phyloP scores from a whole-genome alignment of 2,329 filamentous ascomycete species.

The Graphilbum fragrans region DNA sequence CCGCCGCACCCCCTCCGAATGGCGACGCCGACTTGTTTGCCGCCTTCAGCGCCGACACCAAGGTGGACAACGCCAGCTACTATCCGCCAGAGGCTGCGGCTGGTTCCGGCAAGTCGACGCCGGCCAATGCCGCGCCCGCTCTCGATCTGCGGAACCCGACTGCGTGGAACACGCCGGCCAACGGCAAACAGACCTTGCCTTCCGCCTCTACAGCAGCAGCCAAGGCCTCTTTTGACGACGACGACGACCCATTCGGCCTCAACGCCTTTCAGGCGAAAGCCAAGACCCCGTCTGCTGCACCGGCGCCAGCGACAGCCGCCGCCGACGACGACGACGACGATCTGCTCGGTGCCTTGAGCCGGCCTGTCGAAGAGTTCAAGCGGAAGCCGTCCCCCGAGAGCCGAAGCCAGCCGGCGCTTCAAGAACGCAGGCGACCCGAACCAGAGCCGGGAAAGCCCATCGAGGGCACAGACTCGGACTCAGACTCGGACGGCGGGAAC shows the following conservation, averaged over 20 bases:
- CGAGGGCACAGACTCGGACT: constrained; percentile 35
- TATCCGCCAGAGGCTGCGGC: constrained; percentile 43
- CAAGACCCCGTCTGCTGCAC: constrained; percentile 13
- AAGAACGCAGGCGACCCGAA: constrained; percentile 19
- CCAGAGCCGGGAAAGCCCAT: constrained; percentile 44
- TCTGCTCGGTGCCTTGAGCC: constrained; percentile 51
- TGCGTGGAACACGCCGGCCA: constrained; percentile 40
- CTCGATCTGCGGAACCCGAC: constrained; percentile 41
- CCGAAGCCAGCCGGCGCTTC: constrained; percentile 7
- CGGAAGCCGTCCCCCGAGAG: constrained; percentile 26
- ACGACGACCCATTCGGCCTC: constrained; percentile 84
- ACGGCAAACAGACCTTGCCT: too few relatives aligned
- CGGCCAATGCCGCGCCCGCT: constrained; percentile 22
- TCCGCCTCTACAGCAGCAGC: constrained; percentile 13
- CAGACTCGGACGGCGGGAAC: constrained; percentile 25
- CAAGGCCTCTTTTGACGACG: constrained; percentile 33
- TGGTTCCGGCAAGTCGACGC: constrained; percentile 28
- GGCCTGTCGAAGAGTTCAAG: constrained; percentile 52
- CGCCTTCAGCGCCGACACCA: constrained; percentile 53
- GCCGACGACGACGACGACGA: constrained; percentile 45
- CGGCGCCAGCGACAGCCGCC: constrained; percentile 10
- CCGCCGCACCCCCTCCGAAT: neutral
- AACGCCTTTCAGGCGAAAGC: constrained; percentile 45
- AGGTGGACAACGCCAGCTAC: constrained; percentile 54
- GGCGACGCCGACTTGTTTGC: constrained; percentile 53